Conservation (phyloP, 352 stramenopile genomes). For the Plasmopara muralis region DNA sequence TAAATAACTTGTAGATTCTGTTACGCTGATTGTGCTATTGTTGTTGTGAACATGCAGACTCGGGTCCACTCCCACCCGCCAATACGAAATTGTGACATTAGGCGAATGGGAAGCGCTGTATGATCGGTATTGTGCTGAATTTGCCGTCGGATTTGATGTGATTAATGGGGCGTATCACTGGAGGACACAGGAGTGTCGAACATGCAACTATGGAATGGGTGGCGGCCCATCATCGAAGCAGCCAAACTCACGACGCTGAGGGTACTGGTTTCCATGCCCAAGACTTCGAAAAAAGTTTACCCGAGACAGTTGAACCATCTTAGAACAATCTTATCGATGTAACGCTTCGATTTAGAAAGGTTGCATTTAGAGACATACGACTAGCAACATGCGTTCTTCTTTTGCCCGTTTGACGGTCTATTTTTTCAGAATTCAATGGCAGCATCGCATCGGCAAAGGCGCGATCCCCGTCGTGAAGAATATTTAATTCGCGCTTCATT, state of each 20-base stretch:
- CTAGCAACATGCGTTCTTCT: too few species aligned
- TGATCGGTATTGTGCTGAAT: constrained; percentile 71
- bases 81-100: constrained; percentile 84
- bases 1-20: not conserved
- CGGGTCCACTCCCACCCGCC: constrained; percentile 38
- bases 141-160: constrained; percentile 76
- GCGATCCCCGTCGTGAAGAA: too few species aligned
- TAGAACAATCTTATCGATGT: too few species aligned
- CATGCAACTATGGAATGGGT: constrained; percentile 76
- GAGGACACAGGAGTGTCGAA: constrained; percentile 67
- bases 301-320: too few species aligned
- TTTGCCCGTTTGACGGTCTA: too few species aligned
- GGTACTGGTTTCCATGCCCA: not conserved
- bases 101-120: constrained; percentile 80
- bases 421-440: too few species aligned
- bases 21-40: constrained; percentile 1
- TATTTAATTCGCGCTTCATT: too few species aligned
- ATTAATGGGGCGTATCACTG: constrained; percentile 77
- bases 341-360: too few species aligned
- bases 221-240: constrained; percentile 25
- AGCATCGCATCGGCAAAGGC: too few species aligned
- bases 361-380: too few species aligned
- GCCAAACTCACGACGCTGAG: constrained; percentile 42
- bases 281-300: too few species aligned
- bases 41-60: constrained; percentile 25